Conservation (phyloP, 2,329 filamentous ascomycete genomes). For the Colletotrichum cereale region DNA sequence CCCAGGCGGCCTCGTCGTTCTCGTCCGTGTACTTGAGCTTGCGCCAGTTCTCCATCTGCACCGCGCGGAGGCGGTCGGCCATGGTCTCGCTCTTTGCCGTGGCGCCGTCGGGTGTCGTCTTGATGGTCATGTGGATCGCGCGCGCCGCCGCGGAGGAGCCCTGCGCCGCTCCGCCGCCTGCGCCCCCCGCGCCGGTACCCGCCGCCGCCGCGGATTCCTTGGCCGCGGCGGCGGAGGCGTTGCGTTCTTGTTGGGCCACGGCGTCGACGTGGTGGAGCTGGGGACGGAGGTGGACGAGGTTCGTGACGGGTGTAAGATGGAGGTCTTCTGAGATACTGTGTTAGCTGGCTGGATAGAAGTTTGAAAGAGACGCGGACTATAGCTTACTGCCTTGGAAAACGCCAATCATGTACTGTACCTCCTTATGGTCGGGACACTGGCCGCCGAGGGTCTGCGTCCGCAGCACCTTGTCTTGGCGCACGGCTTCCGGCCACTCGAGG, state of each 20-base stretch:
- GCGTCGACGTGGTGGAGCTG: constrained; percentile 96
- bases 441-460: constrained; percentile 88
- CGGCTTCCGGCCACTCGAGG: constrained; percentile 75
- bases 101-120: constrained; percentile 78
- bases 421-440: constrained; percentile 76
- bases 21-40: constrained; percentile 85
- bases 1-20: constrained; percentile 81
- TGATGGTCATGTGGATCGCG: constrained; percentile 89
- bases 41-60: constrained; percentile 87
- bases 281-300: constrained; percentile 88
- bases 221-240: constrained; percentile 54
- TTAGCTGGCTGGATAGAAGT: constrained; percentile 15
- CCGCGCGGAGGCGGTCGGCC: constrained; percentile 78
- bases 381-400: constrained; percentile 85
- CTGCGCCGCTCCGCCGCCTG: constrained; percentile 53
- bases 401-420: constrained; percentile 90
- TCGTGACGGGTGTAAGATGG: constrained; percentile 86
- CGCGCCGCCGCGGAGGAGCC: constrained; percentile 67
- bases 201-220: constrained; percentile 50
- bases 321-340: constrained; percentile 72
- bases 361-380: background rate
- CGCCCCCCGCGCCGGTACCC: constrained; percentile 52
- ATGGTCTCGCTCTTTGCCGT: constrained; percentile 77
- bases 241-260: constrained; percentile 76
- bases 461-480: constrained; percentile 78